phyloP scores from a whole-genome alignment of 257 asterid species.

The Linderniella brevidens region DNA sequence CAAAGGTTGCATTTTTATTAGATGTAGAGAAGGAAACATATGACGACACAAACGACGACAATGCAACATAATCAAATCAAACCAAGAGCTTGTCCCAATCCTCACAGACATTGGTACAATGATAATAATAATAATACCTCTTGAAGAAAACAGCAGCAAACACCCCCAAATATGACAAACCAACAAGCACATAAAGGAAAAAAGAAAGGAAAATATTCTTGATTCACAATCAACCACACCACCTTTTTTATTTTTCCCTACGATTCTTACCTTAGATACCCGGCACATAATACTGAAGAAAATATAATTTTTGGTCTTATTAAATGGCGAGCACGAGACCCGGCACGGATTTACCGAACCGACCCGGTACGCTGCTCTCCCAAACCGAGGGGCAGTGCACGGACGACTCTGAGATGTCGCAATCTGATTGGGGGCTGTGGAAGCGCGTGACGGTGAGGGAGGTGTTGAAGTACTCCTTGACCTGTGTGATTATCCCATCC shows the following conservation, averaged over 20 bases:
- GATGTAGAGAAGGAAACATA: no score
- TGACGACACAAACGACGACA: no score
- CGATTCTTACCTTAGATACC: neutral
- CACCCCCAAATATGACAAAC: neutral
- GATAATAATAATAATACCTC: no score
- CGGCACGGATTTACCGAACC: conserved; percentile 81
- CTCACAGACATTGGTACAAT: conserved; percentile 19
- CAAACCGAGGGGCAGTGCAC: conserved; percentile 64
- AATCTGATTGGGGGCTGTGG: conserved; percentile 22
- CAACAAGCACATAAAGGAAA: no score
- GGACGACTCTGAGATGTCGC: conserved; percentile 14
- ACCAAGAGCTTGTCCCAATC: conserved; percentile 12
- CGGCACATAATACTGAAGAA: neutral
- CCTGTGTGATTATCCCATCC: conserved; percentile 93
- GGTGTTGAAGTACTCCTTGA: conserved; percentile 88
- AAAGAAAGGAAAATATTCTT: no score
- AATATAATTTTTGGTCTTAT: neutral
- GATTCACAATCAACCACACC: conserved; percentile 3
- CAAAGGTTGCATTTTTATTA: no score
- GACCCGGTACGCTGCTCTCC: conserved; percentile 71
- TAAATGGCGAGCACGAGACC: conserved; percentile 39
- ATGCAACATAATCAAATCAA: conserved; percentile 8
- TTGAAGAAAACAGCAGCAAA: conserved; percentile 11
- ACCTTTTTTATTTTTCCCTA: conserved; percentile 4
- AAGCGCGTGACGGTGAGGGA: conserved; percentile 77